phyloP scores from a whole-genome alignment of 2,329 filamentous ascomycete genomes.

The Talaromyces pinophilus region DNA sequence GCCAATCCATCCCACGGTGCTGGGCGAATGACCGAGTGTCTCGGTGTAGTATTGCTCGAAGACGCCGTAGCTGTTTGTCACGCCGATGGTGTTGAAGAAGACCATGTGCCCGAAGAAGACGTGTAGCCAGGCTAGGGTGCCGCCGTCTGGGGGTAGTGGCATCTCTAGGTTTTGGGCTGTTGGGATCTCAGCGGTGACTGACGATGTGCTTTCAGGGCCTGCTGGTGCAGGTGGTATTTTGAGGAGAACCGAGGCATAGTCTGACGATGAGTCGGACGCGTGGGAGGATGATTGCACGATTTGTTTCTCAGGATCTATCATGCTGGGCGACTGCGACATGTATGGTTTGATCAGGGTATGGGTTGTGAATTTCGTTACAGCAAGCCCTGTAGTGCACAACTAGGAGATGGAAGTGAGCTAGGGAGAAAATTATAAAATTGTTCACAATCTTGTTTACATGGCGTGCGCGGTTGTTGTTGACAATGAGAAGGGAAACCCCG shows the following conservation, averaged over 20 bases:
- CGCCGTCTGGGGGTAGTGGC: slow-evolving; percentile 34
- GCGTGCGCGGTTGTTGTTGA: neutral
- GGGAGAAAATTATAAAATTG: too few relatives aligned
- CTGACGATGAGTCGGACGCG: neutral
- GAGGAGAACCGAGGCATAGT: neutral
- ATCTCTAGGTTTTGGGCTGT: neutral
- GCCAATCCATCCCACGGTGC: slow-evolving; percentile 50
- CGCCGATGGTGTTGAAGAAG: slow-evolving; percentile 31
- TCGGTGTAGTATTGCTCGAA: slow-evolving; percentile 50
- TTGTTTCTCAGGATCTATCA: neutral
- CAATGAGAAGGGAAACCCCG: neutral
- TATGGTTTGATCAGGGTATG: neutral
- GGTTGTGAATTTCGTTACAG: neutral
- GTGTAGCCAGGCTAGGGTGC: slow-evolving; percentile 35
- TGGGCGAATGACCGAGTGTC: slow-evolving; percentile 34
- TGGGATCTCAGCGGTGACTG: neutral
- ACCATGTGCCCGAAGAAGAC: slow-evolving; percentile 35
- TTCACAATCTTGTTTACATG: neutral
- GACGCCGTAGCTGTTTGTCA: slow-evolving; percentile 43
- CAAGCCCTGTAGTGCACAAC: neutral
- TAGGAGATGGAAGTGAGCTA: neutral
- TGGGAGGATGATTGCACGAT: neutral
- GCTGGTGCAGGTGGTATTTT: neutral
- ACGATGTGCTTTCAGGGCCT: neutral
- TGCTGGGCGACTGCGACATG: neutral